Evolutionary conservation across 495 filamentous ascomycete species (phyloP), one percentile per base, ranked within the genome.

Genomic region (Letharia lupina): DNA sequence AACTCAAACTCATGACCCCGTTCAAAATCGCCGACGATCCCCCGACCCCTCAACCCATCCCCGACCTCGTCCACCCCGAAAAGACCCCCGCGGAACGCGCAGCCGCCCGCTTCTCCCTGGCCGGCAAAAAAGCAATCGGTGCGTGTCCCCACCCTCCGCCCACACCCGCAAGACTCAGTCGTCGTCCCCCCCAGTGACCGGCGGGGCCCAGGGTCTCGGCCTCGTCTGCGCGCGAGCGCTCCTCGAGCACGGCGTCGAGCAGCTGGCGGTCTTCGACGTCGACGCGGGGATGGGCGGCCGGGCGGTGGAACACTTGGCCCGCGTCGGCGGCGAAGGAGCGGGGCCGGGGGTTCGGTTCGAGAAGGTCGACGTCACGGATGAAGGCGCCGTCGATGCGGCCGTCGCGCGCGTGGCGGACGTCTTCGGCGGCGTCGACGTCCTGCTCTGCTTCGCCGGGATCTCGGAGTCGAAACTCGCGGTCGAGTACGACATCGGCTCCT

Each of bases 401-500:
- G 77, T 87, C 10, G 66, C 65, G 2, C 73, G 73, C 1, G 70
- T 77, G 18, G 75, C 76, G 0, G 61, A 68, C 18, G 71, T 72
- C 1, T 76, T 89, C 3, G 84, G 83, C 2, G 72, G 77, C 16
- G 71, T 91, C 6, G 78, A 85, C 68, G 80, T 82, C 45, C 75
- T 90, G 6, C 73, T 85, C 61, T 84, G 83, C 64, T 89, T 90
- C 69, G 89, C 85, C 2, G 89, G 89, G 31, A 79, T 90, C 10
- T 86, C 88, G 1, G 80, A 78, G 54, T 86, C 82, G 62, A 73
- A 77, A 10, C 79, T 81, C 60, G 79, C 86, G 0, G 68, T 87
- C 2, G 80, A 84, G 6, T 84, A 85, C 78, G 72, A 77, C 0
- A 69, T 78, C 13, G 73, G 76, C 8, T 75, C 83, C 45, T 91